Evolutionary conservation across 768 basidiomycete species (phyloP).

Genomic region (Leccinum truebloodii): DNA sequence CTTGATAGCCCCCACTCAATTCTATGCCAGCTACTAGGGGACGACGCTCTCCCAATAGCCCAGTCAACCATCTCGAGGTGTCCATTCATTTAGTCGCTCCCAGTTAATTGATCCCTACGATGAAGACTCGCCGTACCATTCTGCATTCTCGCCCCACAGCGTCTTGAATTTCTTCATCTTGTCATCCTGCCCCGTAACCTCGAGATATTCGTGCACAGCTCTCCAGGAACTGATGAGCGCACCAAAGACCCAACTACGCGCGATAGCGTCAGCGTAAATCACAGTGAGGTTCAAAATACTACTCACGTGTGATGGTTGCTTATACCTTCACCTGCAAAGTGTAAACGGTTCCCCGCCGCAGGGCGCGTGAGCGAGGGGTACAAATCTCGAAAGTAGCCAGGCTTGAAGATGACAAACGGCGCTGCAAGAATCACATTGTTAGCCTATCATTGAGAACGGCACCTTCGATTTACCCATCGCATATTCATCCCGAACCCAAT

Average conservation of each 20-base stretch:
- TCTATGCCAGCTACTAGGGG: no score
- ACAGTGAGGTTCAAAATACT: background rate
- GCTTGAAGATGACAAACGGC: slow-evolving; percentile 40
- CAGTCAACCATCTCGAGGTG: no score
- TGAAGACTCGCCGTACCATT: slow-evolving; percentile 22
- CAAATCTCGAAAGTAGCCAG: slow-evolving; percentile 36
- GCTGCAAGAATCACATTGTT: slow-evolving; percentile 21
- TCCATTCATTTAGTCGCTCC: no score
- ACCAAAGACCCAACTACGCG: slow-evolving; percentile 38
- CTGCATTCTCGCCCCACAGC: slow-evolving; percentile 32
- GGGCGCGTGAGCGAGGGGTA: slow-evolving; percentile 34
- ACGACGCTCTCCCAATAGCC: no score
- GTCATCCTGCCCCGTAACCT: slow-evolving; percentile 11
- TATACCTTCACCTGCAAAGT: slow-evolving; percentile 20
- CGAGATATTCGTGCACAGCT: slow-evolving; percentile 31
- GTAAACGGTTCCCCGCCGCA: slow-evolving; percentile 18
- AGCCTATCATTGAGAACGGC: background rate
- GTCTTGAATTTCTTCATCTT: slow-evolving; percentile 21
- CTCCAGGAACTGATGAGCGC: slow-evolving; percentile 40
- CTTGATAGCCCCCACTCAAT: no score
- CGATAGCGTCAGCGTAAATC: background rate
- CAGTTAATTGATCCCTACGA: no score
- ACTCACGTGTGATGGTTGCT: slow-evolving; percentile 40
- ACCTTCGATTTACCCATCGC: slow-evolving; percentile 36
- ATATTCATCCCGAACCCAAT: slow-evolving; percentile 36